These are phyloP conservation scores for Mortierella sp. DNA, from an alignment of 371 early-diverging fungal species.

Conservation along the genomic window DNA sequence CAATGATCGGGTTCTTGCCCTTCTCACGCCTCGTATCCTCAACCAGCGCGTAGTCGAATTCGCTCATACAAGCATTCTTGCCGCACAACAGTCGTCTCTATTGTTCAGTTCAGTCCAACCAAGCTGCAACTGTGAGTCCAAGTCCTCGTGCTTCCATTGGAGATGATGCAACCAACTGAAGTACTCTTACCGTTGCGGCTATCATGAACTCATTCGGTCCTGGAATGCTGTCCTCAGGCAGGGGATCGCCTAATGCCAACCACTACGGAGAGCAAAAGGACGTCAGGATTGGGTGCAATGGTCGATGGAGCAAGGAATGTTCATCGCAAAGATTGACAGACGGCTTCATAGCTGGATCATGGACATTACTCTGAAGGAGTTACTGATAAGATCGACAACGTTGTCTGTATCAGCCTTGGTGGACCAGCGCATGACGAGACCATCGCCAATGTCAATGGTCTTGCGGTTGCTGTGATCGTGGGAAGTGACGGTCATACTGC, in stretches of 20 bases:
- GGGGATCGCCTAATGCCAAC: constrained; percentile 25
- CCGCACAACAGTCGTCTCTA: constrained; percentile 36
- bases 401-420: constrained; percentile 39
- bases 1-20: constrained; percentile 41
- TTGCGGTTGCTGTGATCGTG: neutral
- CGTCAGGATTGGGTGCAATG: neutral
- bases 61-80: constrained; percentile 23
- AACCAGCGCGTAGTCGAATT: constrained; percentile 41
- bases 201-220: constrained; percentile 12
- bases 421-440: constrained; percentile 51
- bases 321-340: neutral
- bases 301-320: neutral
- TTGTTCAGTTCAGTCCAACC: neutral
- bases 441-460: constrained; percentile 36
- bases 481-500: no score
- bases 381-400: constrained; percentile 17
- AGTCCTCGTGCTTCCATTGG: neutral
- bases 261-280: constrained; percentile 12
- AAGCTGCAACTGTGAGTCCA: neutral
- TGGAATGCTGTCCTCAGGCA: constrained; percentile 20
- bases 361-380: constrained; percentile 18
- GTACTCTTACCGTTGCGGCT: constrained; percentile 18
- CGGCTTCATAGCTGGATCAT: neutral
- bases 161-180: neutral
- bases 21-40: constrained; percentile 27